These are phyloP conservation scores for Daldinia vernicosa DNA, from an alignment of 495 filamentous ascomycete genomes.

Conservation along the genomic window DNA sequence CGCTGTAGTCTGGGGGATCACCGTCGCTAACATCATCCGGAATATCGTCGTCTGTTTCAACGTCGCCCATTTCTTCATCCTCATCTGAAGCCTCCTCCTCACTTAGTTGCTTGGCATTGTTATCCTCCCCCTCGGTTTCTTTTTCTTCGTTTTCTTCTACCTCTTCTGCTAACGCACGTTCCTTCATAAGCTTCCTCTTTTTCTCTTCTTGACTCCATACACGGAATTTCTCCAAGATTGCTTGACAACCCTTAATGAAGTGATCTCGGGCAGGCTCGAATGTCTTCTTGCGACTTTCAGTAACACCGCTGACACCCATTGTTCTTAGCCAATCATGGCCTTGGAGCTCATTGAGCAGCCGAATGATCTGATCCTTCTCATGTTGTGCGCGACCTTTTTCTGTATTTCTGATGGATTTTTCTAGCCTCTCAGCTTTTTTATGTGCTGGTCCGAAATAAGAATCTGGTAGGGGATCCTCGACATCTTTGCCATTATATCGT, in stretches of 20 bases:
- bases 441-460: slow-evolving; percentile 73
- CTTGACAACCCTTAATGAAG: slow-evolving; percentile 81
- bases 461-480: slow-evolving; percentile 75
- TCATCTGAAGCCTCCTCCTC: slow-evolving; percentile 39
- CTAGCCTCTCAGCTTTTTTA: slow-evolving; percentile 80
- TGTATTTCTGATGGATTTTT: slow-evolving; percentile 92
- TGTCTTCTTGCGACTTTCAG: slow-evolving; percentile 80
- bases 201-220: slow-evolving; percentile 92
- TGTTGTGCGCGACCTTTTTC: slow-evolving; percentile 92
- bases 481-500: slow-evolving; percentile 49
- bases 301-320: slow-evolving; percentile 90
- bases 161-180: slow-evolving; percentile 62
- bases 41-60: slow-evolving; percentile 43
- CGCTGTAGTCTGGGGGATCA: slow-evolving; percentile 69
- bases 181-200: slow-evolving; percentile 73
- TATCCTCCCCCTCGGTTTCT: slow-evolving; percentile 44
- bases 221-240: slow-evolving; percentile 84
- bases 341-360: slow-evolving; percentile 84
- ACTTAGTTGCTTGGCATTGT: slow-evolving; percentile 26
- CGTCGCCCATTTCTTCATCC: slow-evolving; percentile 39
- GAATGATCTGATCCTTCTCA: slow-evolving; percentile 86
- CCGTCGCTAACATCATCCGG: slow-evolving; percentile 52
- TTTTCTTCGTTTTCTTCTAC: slow-evolving; percentile 53
- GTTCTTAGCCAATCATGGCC: slow-evolving; percentile 92
- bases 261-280: slow-evolving; percentile 86